phyloP scores from a whole-genome alignment of 2,329 filamentous ascomycete species.

The Epichloe baconii region DNA sequence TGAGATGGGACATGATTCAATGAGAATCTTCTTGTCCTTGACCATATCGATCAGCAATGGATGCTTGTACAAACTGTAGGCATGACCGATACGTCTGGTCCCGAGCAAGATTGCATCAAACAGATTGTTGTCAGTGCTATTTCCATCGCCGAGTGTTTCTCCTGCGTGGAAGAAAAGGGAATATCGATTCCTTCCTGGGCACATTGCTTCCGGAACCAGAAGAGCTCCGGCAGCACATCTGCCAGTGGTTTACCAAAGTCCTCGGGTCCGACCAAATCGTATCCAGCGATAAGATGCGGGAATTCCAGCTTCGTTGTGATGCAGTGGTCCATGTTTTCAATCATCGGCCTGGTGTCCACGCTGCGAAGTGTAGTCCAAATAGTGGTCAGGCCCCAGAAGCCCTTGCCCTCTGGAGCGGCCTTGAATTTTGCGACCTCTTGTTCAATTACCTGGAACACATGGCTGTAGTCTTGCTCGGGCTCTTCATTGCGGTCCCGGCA shows the following conservation, averaged over 20 bases:
- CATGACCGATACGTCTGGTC: slow-evolving; percentile 80
- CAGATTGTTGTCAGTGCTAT: slow-evolving; percentile 64
- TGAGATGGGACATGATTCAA: slow-evolving; percentile 84
- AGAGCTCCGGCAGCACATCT: slow-evolving; percentile 70
- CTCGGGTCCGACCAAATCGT: slow-evolving; percentile 83
- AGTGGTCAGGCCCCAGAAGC: slow-evolving; percentile 73
- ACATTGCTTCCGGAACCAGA: slow-evolving; percentile 88
- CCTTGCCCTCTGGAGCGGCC: slow-evolving; percentile 51
- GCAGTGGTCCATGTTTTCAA: slow-evolving; percentile 77
- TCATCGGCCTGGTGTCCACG: slow-evolving; percentile 49
- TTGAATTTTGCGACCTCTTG: slow-evolving; percentile 73
- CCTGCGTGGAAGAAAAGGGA: slow-evolving; percentile 95
- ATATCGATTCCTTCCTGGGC: slow-evolving; percentile 64
- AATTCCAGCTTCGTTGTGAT: slow-evolving; percentile 69
- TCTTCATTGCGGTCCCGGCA: slow-evolving; percentile 49
- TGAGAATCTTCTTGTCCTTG: slow-evolving; percentile 73
- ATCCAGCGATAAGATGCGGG: slow-evolving; percentile 71
- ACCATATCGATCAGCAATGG: slow-evolving; percentile 80
- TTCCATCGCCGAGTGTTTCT: slow-evolving; percentile 67
- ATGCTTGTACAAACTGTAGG: slow-evolving; percentile 81
- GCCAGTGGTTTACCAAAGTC: slow-evolving; percentile 62
- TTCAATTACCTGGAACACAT: slow-evolving; percentile 59
- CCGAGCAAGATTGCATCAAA: slow-evolving; percentile 83
- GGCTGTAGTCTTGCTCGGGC: slow-evolving; percentile 52
- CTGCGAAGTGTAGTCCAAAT: slow-evolving; percentile 72